Evolutionary conservation across 495 filamentous ascomycete genomes (phyloP), one percentile per base, ranked within the genome.

Genomic region (Aspergillus campestris): DNA sequence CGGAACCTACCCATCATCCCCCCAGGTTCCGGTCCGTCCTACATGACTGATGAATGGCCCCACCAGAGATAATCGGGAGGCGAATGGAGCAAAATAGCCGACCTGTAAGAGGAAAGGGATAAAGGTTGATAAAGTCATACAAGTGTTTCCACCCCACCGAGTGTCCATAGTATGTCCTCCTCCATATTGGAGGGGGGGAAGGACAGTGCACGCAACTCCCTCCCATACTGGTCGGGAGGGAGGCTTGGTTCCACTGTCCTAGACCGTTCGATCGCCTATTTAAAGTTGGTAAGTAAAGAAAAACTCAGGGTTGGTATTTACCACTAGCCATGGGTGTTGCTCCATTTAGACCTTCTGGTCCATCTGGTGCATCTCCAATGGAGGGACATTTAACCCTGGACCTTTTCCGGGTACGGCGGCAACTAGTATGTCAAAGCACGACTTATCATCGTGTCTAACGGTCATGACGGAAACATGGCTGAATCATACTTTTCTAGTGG

Each of bases 201-300:
- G 44, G 45, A 24, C 18, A 24, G 18, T 24, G 18, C 18, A 24
- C 18, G 18, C 18, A 24, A 24, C 18, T 24, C 18, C 1, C 18
- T 4, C 42, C 42, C 24, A 53, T 45, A 49, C 47, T 54, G 51
- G 55, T 31, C 47, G 40, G 42, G 38, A 42, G 47, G 47, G 31
- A 28, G 45, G 50, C 45, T 54, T 58, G 48, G 55, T 53, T 45
- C 51, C 55, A 55, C 48, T 34, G 50, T 58, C 55, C 55, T 40
- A 58, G 55, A 54, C 55, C 51, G 55, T 58, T 58, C 55, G 55
- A 58, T 58, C 55, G 51, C 51, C 55, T 58, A 54, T 48, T 52
- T 58, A 54, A 58, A 51, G 55, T 58, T 54, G 48, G 40, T 13
- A 29, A 48, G 44, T 37, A 43, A 40, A 32, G 38, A 43, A 40